Base-by-base conservation (phyloP, 2,329 filamentous ascomycete genomes). In the Monilinia fructicola region DNA sequence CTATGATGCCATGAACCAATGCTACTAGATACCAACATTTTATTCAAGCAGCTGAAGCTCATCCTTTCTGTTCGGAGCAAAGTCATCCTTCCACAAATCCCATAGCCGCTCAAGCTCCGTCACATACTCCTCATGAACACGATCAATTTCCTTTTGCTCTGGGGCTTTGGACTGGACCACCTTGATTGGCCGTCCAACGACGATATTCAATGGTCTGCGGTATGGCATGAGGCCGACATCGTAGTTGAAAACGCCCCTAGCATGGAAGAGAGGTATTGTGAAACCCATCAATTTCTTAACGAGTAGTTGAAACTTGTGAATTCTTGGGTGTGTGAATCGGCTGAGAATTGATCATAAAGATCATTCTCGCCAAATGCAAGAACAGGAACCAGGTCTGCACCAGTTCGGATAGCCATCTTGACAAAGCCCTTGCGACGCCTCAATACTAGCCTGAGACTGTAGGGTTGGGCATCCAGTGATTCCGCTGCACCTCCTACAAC, bases 211-310 rank as follows among this genome's bases (percentile, higher is more conserved):
- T 14, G 92, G 89, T 61, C 89, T 84, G 16, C 95, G 87, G 77
- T 97, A 98, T 0, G 95, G 95, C 91, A 98, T 93, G 73, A 98
- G 81, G 4, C 95, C 95, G 18, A 97, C 92, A 77, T 99, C 95
- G 76, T 99, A 98, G 78, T 99, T 99, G 80, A 98, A 97, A 52
- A 98, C 89, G 16, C 94, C 94, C 35, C 93, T 82, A 3, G 93
- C 94, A 77, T 97, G 93, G 74, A 97, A 90, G 38, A 96, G 84
- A 0, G 95, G 93, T 14, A 98, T 84, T 0, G 95, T 98, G 74
- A 97, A 99, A 62, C 96, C 96, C 82, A 96, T 87, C 7, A 90
- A 81, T 72, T 90, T 90, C 79, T 98, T 94, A 66, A 96, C 81
- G 38, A 93, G 80, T 80, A 97, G 87, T 79, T 99, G 95, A 48